phyloP scores from a whole-genome alignment of 2,329 filamentous ascomycete genomes.

The Hawksworthiomyces lignivorus region DNA sequence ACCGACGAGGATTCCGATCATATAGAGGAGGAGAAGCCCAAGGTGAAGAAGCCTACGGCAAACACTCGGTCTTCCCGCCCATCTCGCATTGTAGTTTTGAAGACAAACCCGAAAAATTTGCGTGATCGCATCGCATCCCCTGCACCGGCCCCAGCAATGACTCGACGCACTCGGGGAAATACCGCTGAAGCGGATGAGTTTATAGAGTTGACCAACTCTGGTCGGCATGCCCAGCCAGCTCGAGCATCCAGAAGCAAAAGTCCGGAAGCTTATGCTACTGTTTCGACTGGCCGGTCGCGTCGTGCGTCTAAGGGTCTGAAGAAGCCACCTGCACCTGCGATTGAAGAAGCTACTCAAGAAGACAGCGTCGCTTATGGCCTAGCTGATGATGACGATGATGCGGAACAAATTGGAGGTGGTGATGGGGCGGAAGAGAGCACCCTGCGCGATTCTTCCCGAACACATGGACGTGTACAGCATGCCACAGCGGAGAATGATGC shows the following conservation, averaged over 20 bases:
- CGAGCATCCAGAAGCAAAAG: slow-evolving; percentile 48
- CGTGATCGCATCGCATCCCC: slow-evolving; percentile 8
- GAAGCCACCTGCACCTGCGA: slow-evolving; percentile 34
- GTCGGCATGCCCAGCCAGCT: slow-evolving; percentile 44
- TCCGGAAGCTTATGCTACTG: slow-evolving; percentile 39
- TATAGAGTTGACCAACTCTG: slow-evolving; percentile 52
- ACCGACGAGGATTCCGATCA: too few relatives aligned
- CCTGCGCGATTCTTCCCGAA: background rate
- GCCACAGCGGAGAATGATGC: slow-evolving; percentile 9
- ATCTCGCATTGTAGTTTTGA: slow-evolving; percentile 23
- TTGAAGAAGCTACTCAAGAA: slow-evolving; percentile 47
- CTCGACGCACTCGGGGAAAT: slow-evolving; percentile 45
- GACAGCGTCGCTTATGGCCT: slow-evolving; percentile 22
- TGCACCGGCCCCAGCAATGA: slow-evolving; percentile 18
- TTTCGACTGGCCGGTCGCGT: slow-evolving; percentile 28
- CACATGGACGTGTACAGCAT: background rate
- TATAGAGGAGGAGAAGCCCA: too few relatives aligned
- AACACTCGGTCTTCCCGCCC: slow-evolving; percentile 12
- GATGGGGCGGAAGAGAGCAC: slow-evolving; percentile 10
- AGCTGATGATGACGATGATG: slow-evolving; percentile 16
- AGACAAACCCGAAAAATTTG: slow-evolving; percentile 15
- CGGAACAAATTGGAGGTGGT: slow-evolving; percentile 24
- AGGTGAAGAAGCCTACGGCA: slow-evolving; percentile 19
- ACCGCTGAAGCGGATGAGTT: slow-evolving; percentile 50
- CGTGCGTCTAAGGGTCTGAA: slow-evolving; percentile 45